phyloP scores from a whole-genome alignment of 1,139 yeast species.

The Hemisphaericaspora xylofermentans region DNA sequence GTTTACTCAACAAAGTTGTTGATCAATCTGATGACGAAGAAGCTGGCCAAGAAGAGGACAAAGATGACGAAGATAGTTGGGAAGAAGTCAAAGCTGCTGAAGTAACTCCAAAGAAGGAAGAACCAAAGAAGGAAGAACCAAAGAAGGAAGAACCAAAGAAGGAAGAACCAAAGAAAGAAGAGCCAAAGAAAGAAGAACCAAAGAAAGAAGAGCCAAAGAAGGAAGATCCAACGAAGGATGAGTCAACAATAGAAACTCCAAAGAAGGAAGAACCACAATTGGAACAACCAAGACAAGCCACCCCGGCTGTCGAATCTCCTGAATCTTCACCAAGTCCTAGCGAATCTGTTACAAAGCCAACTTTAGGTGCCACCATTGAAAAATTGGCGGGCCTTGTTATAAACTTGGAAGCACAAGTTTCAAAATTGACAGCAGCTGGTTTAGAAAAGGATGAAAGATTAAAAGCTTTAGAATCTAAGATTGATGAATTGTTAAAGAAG shows the following conservation, averaged over 20 bases:
- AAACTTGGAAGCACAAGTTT: conserved; percentile 54
- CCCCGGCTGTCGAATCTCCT: conserved; percentile 32
- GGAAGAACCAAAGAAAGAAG: conserved; percentile 15
- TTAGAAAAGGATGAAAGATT: conserved; percentile 64
- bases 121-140: conserved; percentile 14
- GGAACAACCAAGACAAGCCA: conserved; percentile 10
- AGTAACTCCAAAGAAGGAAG: conserved; percentile 15
- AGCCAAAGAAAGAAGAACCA: conserved; percentile 12
- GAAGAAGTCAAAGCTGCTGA: conserved; percentile 40
- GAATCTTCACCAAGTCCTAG: conserved; percentile 37
- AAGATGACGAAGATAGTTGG: conserved; percentile 41
- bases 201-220: conserved; percentile 16
- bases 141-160: conserved; percentile 14
- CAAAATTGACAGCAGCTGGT: conserved; percentile 51
- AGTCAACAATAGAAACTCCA: conserved; percentile 17
- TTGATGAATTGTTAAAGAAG: conserved; percentile 37
- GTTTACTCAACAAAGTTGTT: conserved; percentile 39
- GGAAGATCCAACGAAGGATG: conserved; percentile 15
- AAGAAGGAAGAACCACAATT: conserved; percentile 17
- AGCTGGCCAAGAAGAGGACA: conserved; percentile 19
- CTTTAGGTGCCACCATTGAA: conserved; percentile 69
- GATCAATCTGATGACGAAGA: conserved; percentile 46
- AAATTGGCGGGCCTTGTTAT: conserved; percentile 57
- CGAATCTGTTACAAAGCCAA: conserved; percentile 43
- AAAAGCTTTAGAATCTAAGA: conserved; percentile 40